Percentiles rank a stretch among this genome's conserved stretches.
Evolutionary conservation across 2,329 filamentous ascomycete genomes (phyloP).

Genomic region (Harringtonia aguacate): DNA sequence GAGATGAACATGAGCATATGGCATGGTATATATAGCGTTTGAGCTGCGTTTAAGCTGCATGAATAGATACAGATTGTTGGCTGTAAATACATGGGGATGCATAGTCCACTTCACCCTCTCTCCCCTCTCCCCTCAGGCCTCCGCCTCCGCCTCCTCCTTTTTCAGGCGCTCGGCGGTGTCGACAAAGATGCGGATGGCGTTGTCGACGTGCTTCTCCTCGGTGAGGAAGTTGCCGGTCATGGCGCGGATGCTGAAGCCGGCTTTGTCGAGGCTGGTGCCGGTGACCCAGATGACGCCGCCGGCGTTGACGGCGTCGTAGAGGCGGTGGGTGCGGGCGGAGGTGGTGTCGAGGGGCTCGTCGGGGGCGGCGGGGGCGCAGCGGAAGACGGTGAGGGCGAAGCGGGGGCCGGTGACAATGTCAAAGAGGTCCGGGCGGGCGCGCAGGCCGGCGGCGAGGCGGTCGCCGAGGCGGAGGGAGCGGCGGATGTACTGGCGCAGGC

Average conservation of each 20-base stretch:
- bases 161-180: constrained; percentile 47
- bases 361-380: constrained; percentile 35
- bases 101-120: background rate
- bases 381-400: constrained; percentile 73
- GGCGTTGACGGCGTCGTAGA: constrained; percentile 66
- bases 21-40: too few species aligned
- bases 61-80: too few species aligned
- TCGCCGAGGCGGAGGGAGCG: constrained; percentile 61
- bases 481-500: constrained; percentile 63
- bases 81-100: too few species aligned
- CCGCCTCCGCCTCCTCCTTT: constrained; percentile 7
- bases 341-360: constrained; percentile 19
- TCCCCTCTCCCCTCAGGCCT: background rate
- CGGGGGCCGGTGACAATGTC: constrained; percentile 61
- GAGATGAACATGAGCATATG: background rate
- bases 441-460: constrained; percentile 52
- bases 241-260: constrained; percentile 66
- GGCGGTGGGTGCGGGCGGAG: constrained; percentile 54
- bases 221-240: constrained; percentile 61
- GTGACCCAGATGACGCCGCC: constrained; percentile 76
- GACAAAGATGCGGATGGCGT: constrained; percentile 66
- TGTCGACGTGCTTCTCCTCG: constrained; percentile 61
- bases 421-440: constrained; percentile 46
- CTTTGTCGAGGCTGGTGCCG: constrained; percentile 57
- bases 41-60: too few species aligned